Evolutionary conservation across 1,284 basidiomycete species (phyloP), one percentile per base, ranked within the genome.

Genomic region (Ustilago hordei): DNA sequence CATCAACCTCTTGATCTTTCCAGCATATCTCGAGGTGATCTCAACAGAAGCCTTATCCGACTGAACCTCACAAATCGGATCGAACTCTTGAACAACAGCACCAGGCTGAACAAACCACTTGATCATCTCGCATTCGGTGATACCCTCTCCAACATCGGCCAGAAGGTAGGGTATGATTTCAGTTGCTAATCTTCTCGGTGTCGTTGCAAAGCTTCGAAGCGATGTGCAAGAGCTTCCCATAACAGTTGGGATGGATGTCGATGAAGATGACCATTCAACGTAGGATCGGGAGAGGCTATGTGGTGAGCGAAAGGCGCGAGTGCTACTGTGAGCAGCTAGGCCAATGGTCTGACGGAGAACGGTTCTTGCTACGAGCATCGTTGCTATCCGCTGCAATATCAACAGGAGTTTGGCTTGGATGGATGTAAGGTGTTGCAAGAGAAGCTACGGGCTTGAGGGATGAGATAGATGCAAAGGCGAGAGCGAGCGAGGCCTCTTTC

Each of bases 21-120:
- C 95, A 38, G 94, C 91, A 80, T 90, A 95, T 0, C 95, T 94
- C 65, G 92, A 93, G 0, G 95, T 97, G 69, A 97, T 94, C 85
- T 97, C 95, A 32, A 97, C 95, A 79, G 92, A 93, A 3, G 93
- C 93, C 87, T 98, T 98, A 89, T 98, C 95, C 74, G 92, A 93
- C 87, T 95, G 94, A 0, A 98, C 95, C 82, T 97, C 95, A 82
- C 94, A 95, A 3, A 98, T 89, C 1, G 92, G 90, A 72, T 97
- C 95, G 84, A 98, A 97, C 48, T 91, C 89, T 65, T 91, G 89
- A 0, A 97, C 89, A 0, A 84, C 82, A n/a, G 89, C 88, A 17
- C 87, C 84, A 2, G 91, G 89, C 77, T 90, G 88, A 36, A 93
- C 91, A 82, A 85, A 90, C 78, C 81, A 86, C 76, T 81, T 82